Base-by-base conservation (phyloP, 2,329 filamentous ascomycete genomes). In the Venturia oleaginea region DNA sequence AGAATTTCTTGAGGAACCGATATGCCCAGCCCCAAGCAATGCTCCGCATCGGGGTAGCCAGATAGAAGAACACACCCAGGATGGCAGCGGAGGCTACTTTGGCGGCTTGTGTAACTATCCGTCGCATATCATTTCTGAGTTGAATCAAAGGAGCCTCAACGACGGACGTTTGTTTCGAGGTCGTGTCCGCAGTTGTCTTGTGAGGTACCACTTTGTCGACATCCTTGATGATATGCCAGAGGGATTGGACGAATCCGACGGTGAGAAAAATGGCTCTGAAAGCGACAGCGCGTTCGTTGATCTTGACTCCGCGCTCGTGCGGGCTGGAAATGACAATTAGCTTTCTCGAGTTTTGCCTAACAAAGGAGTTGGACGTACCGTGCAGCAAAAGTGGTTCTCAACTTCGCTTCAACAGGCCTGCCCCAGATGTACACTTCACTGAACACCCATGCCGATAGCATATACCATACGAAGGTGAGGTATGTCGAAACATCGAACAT, bases 211-310 rank as follows among this genome's bases (percentile, higher is more conserved):
- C 79, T 46, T 82, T 83, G 73, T 96, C 92, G 67, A 86, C 85
- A 72, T 96, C 92, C 62, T 78, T 79, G 72, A 83, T 85, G 19
- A 96, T 79, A 72, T 97, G 92, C 38, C 83, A 71, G 13, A 82
- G 71, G 1, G 88, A 85, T 74, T 96, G 90, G n/a, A 82, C 76
- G 11, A 89, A 65, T 4, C 89, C 90, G 54, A 94, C 81, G 0
- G 86, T 74, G 3, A 87, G 72, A 68, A 94, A 84, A 70, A 89
- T 86, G 66, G 83, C 84, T 40, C 90, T 86, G 61, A 96, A 65
- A 40, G 51, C 94, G 32, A 97, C 83, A 0, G 91, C 88, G 68
- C 89, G 85, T 79, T 97, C 93, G 73, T 97, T 97, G 65, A 97
- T 77, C 62, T 86, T 83, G 51, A 57, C 51, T 24, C 88, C 83